Conservation (phyloP, 805 yeast species). For the Deakozyma indianensis region DNA sequence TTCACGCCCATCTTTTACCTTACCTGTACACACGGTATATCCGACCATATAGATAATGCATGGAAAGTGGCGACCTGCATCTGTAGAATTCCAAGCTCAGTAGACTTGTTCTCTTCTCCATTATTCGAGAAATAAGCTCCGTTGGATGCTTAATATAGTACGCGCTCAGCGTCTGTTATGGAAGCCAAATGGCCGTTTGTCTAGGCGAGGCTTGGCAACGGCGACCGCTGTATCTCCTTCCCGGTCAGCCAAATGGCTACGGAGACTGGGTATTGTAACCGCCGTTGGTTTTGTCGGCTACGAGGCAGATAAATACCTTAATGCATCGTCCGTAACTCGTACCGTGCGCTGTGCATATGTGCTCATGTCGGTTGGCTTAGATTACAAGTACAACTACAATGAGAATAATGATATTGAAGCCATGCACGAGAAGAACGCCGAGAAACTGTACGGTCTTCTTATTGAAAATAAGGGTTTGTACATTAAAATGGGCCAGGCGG, state of each 20-base stretch:
- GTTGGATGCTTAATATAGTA: too few relatives aligned
- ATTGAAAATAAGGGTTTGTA: slow-evolving; percentile 43
- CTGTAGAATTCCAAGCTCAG: too few relatives aligned
- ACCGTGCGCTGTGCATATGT: not conserved
- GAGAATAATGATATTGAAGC: slow-evolving; percentile 32
- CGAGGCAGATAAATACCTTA: not conserved
- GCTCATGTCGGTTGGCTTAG: slow-evolving; percentile 29
- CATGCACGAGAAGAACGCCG: slow-evolving; percentile 47
- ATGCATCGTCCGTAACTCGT: not conserved
- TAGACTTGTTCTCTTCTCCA: too few relatives aligned
- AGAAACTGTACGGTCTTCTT: slow-evolving; percentile 31
- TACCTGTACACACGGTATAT: too few relatives aligned
- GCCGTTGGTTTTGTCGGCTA: not conserved
- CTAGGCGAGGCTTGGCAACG: too few relatives aligned
- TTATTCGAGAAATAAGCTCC: too few relatives aligned
- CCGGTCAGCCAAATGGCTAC: not conserved
- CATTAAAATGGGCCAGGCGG: slow-evolving; percentile 65
- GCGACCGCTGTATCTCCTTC: too few relatives aligned
- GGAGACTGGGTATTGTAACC: not conserved
- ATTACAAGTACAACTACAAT: slow-evolving; percentile 42
- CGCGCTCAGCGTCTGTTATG: too few relatives aligned
- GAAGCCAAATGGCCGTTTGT: too few relatives aligned
- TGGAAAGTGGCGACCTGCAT: too few relatives aligned
- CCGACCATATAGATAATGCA: too few relatives aligned
- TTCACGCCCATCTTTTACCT: too few relatives aligned